These are phyloP conservation scores for Diaporthe vaccinii DNA, from an alignment of 2,329 filamentous ascomycete genomes.

Conservation along the genomic window DNA sequence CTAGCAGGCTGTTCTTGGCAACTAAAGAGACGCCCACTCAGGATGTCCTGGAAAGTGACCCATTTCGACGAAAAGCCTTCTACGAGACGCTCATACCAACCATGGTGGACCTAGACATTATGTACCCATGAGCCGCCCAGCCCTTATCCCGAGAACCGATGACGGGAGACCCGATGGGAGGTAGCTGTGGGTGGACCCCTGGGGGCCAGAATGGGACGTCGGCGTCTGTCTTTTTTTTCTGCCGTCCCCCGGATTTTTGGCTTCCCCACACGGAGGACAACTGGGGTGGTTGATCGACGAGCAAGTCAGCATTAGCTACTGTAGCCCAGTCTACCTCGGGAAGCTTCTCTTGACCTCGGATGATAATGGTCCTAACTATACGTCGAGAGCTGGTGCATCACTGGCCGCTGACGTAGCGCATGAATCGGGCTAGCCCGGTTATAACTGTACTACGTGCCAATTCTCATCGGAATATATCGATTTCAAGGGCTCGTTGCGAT, in stretches of 20 bases:
- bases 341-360: conserved; percentile 25
- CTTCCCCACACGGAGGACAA: conserved; percentile 12
- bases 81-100: background rate
- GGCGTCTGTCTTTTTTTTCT: background rate
- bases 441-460: background rate
- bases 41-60: background rate
- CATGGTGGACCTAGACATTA: background rate
- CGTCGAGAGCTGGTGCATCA: background rate
- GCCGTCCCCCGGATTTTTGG: conserved; percentile 13
- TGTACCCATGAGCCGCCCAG: background rate
- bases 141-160: background rate
- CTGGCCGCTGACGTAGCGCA: conserved; percentile 2
- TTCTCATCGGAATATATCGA: background rate
- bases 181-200: conserved; percentile 14
- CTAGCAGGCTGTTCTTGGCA: background rate
- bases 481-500: background rate
- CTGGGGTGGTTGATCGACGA: conserved; percentile 22
- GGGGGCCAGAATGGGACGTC: conserved; percentile 22
- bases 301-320: background rate
- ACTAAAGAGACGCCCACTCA: background rate
- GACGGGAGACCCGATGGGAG: conserved; percentile 9
- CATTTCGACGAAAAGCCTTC: background rate
- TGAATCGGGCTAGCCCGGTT: background rate
- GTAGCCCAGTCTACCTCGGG: background rate
- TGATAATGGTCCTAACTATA: background rate